phyloP scores from a whole-genome alignment of 768 basidiomycete genomes.

The Russula lepida region DNA sequence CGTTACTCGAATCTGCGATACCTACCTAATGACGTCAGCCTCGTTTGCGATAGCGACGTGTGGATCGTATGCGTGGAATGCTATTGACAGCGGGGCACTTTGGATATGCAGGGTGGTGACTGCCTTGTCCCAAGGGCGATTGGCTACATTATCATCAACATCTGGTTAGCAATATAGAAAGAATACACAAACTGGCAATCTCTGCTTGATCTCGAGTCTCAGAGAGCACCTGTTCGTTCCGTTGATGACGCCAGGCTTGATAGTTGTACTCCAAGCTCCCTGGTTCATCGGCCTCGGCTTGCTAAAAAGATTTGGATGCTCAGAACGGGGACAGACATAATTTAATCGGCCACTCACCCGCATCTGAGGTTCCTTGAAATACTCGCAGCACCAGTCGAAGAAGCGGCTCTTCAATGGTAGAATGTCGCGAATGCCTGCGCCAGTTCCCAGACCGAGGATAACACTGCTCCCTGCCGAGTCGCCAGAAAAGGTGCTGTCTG shows the following conservation, averaged over 20 bases:
- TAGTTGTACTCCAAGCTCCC: constrained; percentile 91
- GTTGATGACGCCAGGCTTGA: constrained; percentile 87
- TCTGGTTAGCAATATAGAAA: not conserved
- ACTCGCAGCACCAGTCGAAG: constrained; percentile 95
- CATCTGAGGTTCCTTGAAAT: constrained; percentile 99
- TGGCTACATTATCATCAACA: constrained; percentile 35
- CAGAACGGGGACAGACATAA: not conserved
- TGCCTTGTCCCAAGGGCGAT: constrained; percentile 61
- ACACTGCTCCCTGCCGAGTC: constrained; percentile 62
- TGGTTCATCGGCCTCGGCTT: constrained; percentile 92
- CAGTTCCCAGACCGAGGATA: constrained; percentile 71
- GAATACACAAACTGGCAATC: constrained; percentile 53
- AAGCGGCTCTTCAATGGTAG: constrained; percentile 86
- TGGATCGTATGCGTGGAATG: constrained; percentile 88
- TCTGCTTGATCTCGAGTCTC: constrained; percentile 64
- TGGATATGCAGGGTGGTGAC: constrained; percentile 54
- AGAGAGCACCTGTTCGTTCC: constrained; percentile 72
- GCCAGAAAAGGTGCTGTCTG: constrained; percentile 68
- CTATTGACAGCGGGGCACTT: constrained; percentile 63
- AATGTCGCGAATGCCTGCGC: constrained; percentile 72
- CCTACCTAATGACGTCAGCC: constrained; percentile 74
- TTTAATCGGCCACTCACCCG: constrained; percentile 46
- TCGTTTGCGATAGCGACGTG: constrained; percentile 85
- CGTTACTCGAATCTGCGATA: constrained; percentile 6
- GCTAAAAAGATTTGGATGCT: constrained; percentile 39